A percentile compares a stretch with the other conserved stretches of the same genome.
These are phyloP conservation scores for Melocanna baccifera DNA, from an alignment of 176 grass and related monocot genomes.

Conservation along the genomic window DNA sequence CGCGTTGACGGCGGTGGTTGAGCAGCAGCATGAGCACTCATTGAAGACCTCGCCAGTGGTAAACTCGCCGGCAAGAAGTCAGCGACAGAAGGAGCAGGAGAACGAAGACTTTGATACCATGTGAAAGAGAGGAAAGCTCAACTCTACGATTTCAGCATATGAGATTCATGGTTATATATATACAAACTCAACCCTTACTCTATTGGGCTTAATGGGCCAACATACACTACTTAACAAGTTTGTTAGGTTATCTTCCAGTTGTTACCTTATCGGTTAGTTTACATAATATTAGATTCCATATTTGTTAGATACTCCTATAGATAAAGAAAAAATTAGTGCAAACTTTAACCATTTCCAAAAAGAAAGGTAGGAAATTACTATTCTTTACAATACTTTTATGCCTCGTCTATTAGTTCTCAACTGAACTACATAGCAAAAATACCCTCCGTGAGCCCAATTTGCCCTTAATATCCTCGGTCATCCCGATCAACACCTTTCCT, in stretches of 20 bases:
- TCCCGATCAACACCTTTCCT: neutral
- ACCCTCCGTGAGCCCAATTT: neutral
- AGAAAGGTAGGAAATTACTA: neutral
- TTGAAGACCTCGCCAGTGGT: no score
- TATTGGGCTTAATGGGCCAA: no score
- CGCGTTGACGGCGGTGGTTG: no score
- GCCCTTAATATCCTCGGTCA: neutral
- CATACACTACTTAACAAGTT: no score
- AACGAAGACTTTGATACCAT: no score
- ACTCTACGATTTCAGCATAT: no score
- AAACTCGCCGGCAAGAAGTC: no score
- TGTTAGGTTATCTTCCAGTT: neutral
- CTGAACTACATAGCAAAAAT: neutral
- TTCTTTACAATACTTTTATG: neutral
- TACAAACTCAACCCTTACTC: no score
- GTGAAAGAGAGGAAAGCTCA: no score
- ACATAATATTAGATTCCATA: neutral
- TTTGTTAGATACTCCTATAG: neutral
- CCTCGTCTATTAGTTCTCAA: neutral
- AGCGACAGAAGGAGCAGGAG: no score
- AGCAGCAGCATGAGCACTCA: no score
- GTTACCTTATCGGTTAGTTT: neutral
- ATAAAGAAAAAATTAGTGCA: neutral
- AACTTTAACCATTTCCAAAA: neutral
- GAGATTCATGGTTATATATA: no score